These are phyloP conservation scores for Aquanectria penicillioides DNA, from an alignment of 2,329 filamentous ascomycete species.

Conservation along the genomic window DNA sequence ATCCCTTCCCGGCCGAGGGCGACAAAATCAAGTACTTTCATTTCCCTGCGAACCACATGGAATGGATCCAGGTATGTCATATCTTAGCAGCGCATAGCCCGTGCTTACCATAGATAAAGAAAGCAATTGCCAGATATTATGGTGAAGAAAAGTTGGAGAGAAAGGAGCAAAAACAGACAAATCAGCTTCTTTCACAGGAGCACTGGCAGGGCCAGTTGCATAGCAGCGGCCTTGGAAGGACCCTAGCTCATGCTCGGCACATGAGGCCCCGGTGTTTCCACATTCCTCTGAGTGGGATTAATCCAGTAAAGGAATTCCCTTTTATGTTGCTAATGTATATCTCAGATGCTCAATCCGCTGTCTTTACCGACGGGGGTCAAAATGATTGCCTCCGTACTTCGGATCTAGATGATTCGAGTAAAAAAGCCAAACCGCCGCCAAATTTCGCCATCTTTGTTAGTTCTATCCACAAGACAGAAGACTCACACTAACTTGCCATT, in stretches of 20 bases:
- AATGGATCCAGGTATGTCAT: not conserved
- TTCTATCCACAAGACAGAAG: not conserved
- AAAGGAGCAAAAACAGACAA: not conserved
- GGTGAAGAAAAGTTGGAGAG: not conserved
- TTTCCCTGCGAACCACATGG: not conserved
- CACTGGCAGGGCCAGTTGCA: not conserved
- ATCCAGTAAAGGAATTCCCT: no score
- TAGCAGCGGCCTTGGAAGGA: not conserved
- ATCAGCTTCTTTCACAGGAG: not conserved
- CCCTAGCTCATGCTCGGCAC: not conserved
- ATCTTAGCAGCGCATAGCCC: no score
- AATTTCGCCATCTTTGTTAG: slow-evolving; percentile 1
- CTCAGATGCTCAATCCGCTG: not conserved
- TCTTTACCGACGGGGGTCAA: not conserved
- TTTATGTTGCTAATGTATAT: not conserved
- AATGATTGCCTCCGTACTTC: not conserved
- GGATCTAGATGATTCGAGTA: not conserved
- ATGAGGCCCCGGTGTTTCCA: not conserved
- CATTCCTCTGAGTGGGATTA: not conserved
- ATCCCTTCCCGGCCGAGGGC: not conserved
- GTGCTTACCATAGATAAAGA: not conserved
- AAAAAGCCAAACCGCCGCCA: not conserved
- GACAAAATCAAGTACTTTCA: not conserved
- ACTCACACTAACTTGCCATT: not conserved
- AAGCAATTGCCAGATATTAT: not conserved